These are phyloP conservation scores for Penicillium sp. DNA, from an alignment of 2,329 filamentous ascomycete genomes.

Conservation along the genomic window DNA sequence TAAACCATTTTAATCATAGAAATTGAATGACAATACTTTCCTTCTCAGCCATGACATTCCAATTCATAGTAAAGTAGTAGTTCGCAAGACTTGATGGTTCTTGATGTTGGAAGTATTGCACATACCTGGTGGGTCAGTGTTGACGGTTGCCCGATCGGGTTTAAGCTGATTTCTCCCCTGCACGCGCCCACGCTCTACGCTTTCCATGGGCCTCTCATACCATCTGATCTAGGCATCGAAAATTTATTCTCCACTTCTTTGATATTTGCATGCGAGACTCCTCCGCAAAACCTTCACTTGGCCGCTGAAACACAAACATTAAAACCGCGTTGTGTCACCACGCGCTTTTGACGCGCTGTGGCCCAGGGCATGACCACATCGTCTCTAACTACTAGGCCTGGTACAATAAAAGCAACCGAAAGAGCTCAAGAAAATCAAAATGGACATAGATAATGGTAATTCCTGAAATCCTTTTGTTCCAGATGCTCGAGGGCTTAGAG, in stretches of 20 bases:
- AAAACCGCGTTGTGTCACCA: neutral
- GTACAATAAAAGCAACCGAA: neutral
- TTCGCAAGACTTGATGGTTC: neutral
- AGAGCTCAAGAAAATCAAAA: constrained; percentile 6
- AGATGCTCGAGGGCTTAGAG: neutral
- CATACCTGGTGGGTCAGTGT: constrained; percentile 11
- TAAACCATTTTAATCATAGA: constrained; percentile 3
- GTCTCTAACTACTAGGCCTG: neutral
- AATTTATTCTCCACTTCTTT: neutral
- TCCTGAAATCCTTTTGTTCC: too few relatives aligned
- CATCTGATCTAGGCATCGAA: neutral
- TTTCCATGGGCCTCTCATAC: constrained; percentile 9
- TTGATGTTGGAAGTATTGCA: too few relatives aligned
- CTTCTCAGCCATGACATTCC: neutral
- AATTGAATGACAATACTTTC: constrained; percentile 1
- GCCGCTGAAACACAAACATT: neutral
- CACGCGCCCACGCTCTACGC: constrained; percentile 19
- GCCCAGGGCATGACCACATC: neutral
- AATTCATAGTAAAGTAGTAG: neutral
- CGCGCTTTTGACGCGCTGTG: neutral
- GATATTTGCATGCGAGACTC: neutral
- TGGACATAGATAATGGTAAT: constrained; percentile 10
- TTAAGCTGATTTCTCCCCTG: constrained; percentile 20
- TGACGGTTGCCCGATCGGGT: constrained; percentile 28
- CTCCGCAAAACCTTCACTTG: too few relatives aligned